Percentiles rank a stretch among this genome's conserved stretches.
phyloP scores from a whole-genome alignment of 345 rosid species.

The Sapria himalayana region DNA sequence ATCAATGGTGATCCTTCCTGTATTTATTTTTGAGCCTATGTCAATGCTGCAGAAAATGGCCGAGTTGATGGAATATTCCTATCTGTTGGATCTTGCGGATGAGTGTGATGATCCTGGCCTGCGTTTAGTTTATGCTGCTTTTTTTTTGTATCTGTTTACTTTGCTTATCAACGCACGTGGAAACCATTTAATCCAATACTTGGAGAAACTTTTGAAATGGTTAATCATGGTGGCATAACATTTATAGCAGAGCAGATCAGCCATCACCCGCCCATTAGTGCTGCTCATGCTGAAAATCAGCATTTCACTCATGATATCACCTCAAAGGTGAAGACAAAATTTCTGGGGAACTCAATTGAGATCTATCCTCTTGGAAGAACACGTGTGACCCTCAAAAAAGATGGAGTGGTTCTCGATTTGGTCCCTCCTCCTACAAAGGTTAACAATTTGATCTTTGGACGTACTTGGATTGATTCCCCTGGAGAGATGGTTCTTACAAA shows the following conservation, averaged over 20 bases:
- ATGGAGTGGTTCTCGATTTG: conserved; percentile 50
- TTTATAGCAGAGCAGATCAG: conserved; percentile 82
- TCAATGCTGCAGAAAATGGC: conserved; percentile 94
- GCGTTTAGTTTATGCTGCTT: conserved; percentile 65
- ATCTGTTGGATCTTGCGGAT: conserved; percentile 68
- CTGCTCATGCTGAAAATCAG: conserved; percentile 80
- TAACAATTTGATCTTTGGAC: conserved; percentile 58
- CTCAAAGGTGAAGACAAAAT: conserved; percentile 76
- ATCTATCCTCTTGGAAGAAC: conserved; percentile 72
- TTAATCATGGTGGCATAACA: conserved; percentile 51
- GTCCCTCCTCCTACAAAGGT: conserved; percentile 69
- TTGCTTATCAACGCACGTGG: conserved; percentile 73
- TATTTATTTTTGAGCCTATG: conserved; percentile 74
- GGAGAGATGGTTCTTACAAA: conserved; percentile 74
- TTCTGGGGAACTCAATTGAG: conserved; percentile 51
- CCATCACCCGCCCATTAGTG: conserved; percentile 95
- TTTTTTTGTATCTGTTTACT: conserved; percentile 61
- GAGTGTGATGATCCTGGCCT: conserved; percentile 77
- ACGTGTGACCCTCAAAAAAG: conserved; percentile 54
- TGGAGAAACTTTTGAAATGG: conserved; percentile 82
- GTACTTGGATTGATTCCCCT: conserved; percentile 60
- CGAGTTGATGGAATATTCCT: conserved; percentile 84
- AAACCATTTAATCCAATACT: conserved; percentile 97
- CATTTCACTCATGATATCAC: conserved; percentile 66
- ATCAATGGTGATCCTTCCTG: conserved; percentile 94